A percentile compares a stretch with the other conserved stretches of the same genome.
Evolutionary conservation across 306 rosid species (phyloP).

Genomic region (Inga leiocalycina): DNA sequence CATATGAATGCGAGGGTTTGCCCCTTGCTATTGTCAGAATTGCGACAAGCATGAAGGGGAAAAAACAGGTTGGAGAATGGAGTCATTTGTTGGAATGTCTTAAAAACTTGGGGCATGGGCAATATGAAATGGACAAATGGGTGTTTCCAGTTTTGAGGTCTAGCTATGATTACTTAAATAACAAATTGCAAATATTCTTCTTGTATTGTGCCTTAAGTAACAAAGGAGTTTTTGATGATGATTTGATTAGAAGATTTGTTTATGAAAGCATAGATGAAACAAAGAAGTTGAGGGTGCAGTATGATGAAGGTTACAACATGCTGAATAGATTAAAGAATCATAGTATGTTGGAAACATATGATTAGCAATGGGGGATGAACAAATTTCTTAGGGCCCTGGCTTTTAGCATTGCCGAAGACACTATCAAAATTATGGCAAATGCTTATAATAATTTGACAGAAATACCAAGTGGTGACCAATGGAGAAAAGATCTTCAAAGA

Average conservation of each 20-base stretch:
- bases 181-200: background rate
- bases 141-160: background rate
- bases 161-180: background rate
- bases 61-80: background rate
- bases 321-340: background rate
- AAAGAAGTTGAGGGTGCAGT: background rate
- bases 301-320: background rate
- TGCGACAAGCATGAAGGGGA: background rate
- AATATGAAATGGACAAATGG: background rate
- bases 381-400: too few relatives aligned
- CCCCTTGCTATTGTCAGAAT: background rate
- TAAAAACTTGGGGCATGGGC: background rate
- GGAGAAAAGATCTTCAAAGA: too few relatives aligned
- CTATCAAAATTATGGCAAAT: too few relatives aligned
- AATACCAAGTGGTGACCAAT: too few relatives aligned
- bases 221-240: rapidly evolving
- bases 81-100: background rate
- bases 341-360: too few relatives aligned
- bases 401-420: too few relatives aligned
- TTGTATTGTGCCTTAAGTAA: background rate
- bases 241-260: background rate
- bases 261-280: background rate
- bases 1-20: background rate
- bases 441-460: too few relatives aligned
- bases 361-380: too few relatives aligned